Conservation (phyloP, 2,329 filamentous ascomycete species). For the Xylaria sp. region DNA sequence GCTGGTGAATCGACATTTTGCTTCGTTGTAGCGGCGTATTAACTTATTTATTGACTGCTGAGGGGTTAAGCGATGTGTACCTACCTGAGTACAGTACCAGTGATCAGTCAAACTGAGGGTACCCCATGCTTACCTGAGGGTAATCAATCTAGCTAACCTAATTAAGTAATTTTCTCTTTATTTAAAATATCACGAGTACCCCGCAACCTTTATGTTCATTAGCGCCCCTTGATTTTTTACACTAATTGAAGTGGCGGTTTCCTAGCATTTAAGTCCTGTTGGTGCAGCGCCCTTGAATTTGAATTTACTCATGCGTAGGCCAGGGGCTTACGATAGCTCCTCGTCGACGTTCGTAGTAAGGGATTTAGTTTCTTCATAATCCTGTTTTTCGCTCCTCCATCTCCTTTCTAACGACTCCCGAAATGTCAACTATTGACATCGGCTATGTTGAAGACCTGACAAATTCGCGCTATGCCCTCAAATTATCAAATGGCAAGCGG, state of each 20-base stretch:
- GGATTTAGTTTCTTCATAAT: background rate
- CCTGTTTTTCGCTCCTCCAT: background rate
- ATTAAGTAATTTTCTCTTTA: no score
- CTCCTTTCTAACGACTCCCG: constrained; percentile 9
- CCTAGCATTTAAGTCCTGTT: no score
- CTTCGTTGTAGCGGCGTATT: no score
- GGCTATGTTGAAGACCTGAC: constrained; percentile 50
- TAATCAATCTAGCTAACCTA: no score
- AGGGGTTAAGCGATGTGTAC: no score
- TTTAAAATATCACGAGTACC: background rate
- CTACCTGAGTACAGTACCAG: no score
- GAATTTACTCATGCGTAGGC: background rate
- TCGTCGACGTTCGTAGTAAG: background rate
- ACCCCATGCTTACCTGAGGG: no score
- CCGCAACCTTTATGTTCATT: background rate
- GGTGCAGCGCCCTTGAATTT: background rate
- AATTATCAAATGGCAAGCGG: constrained; percentile 57
- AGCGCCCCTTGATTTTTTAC: background rate
- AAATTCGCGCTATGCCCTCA: constrained; percentile 56
- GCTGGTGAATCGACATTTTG: no score
- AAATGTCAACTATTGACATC: constrained; percentile 47
- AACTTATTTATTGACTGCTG: no score
- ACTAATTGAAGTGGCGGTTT: background rate
- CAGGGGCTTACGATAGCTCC: background rate
- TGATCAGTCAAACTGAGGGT: no score